Percentiles rank a stretch among this genome's conserved stretches.
Evolutionary conservation across 768 basidiomycete genomes (phyloP).

Genomic region (Kwoniella botswanensis): DNA sequence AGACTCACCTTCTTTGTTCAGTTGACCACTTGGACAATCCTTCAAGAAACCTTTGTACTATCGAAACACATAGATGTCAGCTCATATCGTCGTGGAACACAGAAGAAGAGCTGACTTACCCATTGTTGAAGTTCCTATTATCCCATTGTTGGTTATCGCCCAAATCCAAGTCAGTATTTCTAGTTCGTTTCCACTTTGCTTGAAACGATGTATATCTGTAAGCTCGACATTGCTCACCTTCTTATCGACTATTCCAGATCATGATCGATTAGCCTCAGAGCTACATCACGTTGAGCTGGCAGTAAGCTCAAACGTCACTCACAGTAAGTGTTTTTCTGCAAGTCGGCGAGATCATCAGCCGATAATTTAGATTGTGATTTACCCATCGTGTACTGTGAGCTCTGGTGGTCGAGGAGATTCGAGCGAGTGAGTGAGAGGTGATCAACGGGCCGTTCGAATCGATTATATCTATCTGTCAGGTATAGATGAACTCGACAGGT

Average conservation of each 20-base stretch:
- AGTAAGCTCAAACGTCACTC: slow-evolving; percentile 35
- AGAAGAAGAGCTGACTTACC: slow-evolving; percentile 29
- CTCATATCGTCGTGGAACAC: neutral
- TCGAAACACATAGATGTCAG: slow-evolving; percentile 25
- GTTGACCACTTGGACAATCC: slow-evolving; percentile 95
- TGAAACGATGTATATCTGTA: neutral
- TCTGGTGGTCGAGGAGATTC: too few species aligned
- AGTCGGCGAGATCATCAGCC: slow-evolving; percentile 87
- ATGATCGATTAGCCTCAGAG: too few species aligned
- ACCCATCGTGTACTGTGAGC: slow-evolving; percentile 68
- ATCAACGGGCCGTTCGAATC: too few species aligned
- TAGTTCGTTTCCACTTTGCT: too few species aligned
- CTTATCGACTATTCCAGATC: slow-evolving; percentile 51
- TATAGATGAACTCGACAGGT: too few species aligned
- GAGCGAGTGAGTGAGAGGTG: too few species aligned
- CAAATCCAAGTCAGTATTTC: too few species aligned
- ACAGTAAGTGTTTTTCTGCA: slow-evolving; percentile 99
- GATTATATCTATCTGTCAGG: too few species aligned
- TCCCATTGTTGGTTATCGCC: slow-evolving; percentile 1
- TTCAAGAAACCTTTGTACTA: slow-evolving; percentile 99
- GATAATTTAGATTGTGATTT: slow-evolving; percentile 96
- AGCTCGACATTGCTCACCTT: slow-evolving; percentile 40
- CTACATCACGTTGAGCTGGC: too few species aligned
- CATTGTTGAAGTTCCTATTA: slow-evolving; percentile 55
- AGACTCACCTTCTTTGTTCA: slow-evolving; percentile 72